Percentiles rank a stretch among this genome's conserved stretches.
phyloP scores from a whole-genome alignment of 2,329 filamentous ascomycete genomes.

The Monosporascus ibericus region DNA sequence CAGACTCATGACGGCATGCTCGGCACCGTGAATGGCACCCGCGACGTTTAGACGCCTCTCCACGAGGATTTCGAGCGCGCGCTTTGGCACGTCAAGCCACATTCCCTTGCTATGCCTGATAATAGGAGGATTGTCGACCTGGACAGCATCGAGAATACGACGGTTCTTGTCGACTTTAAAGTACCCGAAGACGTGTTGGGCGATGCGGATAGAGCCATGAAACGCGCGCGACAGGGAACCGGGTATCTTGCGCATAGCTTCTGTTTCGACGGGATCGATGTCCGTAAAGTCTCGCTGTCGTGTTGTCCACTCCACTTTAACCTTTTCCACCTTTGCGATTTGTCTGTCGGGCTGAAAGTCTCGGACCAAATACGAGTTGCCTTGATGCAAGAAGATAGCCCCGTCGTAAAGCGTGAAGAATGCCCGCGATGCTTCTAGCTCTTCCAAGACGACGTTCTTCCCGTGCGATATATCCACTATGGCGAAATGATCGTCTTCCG shows the following conservation, averaged over 20 bases:
- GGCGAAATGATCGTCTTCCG: slow-evolving; percentile 84
- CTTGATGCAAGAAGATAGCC: slow-evolving; percentile 94
- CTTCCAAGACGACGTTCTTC: slow-evolving; percentile 81
- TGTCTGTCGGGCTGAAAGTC: slow-evolving; percentile 76
- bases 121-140: slow-evolving; percentile 90
- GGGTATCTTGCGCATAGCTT: slow-evolving; percentile 70
- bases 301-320: slow-evolving; percentile 93
- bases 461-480: slow-evolving; percentile 83
- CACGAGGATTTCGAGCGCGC: slow-evolving; percentile 72
- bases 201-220: slow-evolving; percentile 79
- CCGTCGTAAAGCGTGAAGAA: slow-evolving; percentile 96
- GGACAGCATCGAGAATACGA: slow-evolving; percentile 82
- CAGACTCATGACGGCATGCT: slow-evolving; percentile 81
- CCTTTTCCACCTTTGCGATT: slow-evolving; percentile 81
- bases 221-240: slow-evolving; percentile 65
- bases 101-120: slow-evolving; percentile 80
- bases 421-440: slow-evolving; percentile 91
- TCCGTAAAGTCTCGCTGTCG: slow-evolving; percentile 90
- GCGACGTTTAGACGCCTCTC: slow-evolving; percentile 70
- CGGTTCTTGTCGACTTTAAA: slow-evolving; percentile 90
- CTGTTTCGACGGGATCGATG: slow-evolving; percentile 87
- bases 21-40: slow-evolving; percentile 87
- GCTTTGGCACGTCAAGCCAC: slow-evolving; percentile 87
- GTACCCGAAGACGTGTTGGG: slow-evolving; percentile 88
- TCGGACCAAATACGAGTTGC: slow-evolving; percentile 84